Conservation (phyloP, 495 filamentous ascomycete species). For the Rusavskia elegans region DNA sequence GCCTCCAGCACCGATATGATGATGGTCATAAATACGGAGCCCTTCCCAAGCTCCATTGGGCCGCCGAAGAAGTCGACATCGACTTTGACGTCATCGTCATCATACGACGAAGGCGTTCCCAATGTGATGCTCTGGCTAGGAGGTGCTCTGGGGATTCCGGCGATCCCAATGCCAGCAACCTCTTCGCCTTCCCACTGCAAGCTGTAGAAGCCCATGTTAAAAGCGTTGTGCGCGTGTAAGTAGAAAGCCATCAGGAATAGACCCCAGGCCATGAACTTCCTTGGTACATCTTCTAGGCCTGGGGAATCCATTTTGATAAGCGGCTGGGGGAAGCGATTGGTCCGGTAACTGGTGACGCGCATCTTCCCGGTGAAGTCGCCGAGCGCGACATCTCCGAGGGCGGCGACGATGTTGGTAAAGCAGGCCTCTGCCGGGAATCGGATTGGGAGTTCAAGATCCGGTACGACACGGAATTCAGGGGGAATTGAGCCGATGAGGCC, state of each 20-base stretch:
- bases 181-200: neutral
- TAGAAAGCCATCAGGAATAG: neutral
- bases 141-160: neutral
- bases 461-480: neutral
- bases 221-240: neutral
- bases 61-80: slow-evolving; percentile 25
- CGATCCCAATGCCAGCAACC: neutral
- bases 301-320: neutral
- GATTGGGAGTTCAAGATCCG: neutral
- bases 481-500: neutral
- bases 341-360: neutral
- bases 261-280: neutral
- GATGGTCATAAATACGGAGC: slow-evolving; percentile 24
- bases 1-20: neutral
- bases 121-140: neutral
- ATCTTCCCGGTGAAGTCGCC: neutral
- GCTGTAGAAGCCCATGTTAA: neutral
- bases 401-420: neutral
- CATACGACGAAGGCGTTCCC: neutral
- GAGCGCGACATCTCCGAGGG: neutral
- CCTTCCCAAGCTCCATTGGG: slow-evolving; percentile 51
- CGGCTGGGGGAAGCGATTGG: neutral
- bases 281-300: neutral
- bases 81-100: neutral
- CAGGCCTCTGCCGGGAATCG: neutral